Percentiles rank a stretch among this genome's conserved stretches.
phyloP scores from a whole-genome alignment of 805 yeast species.

The Huiozyma naganishii region DNA sequence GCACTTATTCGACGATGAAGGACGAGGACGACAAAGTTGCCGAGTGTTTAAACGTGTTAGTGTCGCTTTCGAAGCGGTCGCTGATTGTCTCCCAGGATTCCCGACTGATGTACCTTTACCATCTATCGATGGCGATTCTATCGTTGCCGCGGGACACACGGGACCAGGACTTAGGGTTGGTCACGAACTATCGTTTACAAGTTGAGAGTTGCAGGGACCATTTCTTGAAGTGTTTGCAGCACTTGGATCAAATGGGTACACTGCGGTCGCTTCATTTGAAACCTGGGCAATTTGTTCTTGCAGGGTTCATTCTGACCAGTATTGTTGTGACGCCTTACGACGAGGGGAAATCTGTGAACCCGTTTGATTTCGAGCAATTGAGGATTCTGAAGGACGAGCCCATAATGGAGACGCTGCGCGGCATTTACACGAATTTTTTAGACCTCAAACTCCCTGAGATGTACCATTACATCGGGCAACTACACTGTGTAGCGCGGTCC shows the following conservation, averaged over 20 bases:
- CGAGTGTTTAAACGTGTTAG: not conserved
- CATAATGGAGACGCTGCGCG: slow-evolving; percentile 7
- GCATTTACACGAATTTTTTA: slow-evolving; percentile 10
- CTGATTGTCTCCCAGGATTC: slow-evolving; percentile 16
- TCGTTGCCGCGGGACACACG: slow-evolving; percentile 1
- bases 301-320: slow-evolving; percentile 18
- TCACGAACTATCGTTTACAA: slow-evolving; percentile 5
- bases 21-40: not conserved
- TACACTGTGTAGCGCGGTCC: slow-evolving; percentile 5
- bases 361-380: slow-evolving; percentile 24
- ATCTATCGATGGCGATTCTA: slow-evolving; percentile 12
- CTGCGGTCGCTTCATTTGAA: not conserved
- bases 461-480: slow-evolving; percentile 6
- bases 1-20: not conserved
- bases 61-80: slow-evolving; percentile 2
- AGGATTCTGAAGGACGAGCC: slow-evolving; percentile 9
- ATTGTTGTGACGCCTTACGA: slow-evolving; percentile 10
- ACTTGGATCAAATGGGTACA: slow-evolving; percentile 12
- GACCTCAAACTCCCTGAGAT: slow-evolving; percentile 8
- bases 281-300: slow-evolving; percentile 15
- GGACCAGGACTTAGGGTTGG: not conserved
- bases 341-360: slow-evolving; percentile 13
- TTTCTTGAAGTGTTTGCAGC: slow-evolving; percentile 13
- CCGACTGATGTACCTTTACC: slow-evolving; percentile 15
- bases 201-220: slow-evolving; percentile 7